Evolutionary conservation across 192 early-diverging fungal genomes (phyloP), one percentile per base, ranked within the genome.

Genomic region (Chytriomyces hyalinus): DNA sequence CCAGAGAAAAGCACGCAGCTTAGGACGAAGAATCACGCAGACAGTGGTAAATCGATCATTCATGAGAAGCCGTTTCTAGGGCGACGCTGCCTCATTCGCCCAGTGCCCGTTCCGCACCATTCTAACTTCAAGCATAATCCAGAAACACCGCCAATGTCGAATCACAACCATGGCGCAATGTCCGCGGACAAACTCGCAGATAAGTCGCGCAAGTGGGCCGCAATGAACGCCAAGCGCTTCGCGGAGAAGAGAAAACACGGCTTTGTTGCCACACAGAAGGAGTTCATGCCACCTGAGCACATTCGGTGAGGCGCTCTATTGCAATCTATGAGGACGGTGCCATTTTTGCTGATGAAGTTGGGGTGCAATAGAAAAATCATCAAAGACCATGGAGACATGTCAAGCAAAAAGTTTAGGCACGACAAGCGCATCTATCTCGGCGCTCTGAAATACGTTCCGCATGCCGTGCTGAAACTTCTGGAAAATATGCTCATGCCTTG

Each of bases 401-500:
- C 96, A 22, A 91, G 91, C 49, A 95, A 95, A 83, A 98, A 97
- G 85, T 99, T 92, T 80, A 84, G 94, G 60, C 94, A 97, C 67
- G 98, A 99, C 87, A 98, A 98, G 81, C 94, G 98, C 69, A 94
- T 98, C 47, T 99, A 98, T 80, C 88, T 99, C 53, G 98, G 98
- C 49, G 98, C 98, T 13, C 88, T 99, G 28, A 99, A 99, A 83
- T 98, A 98, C 82, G 92, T 99, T 15, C 98, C 98, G 2, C 98
- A 99, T 77, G 97, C 98, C 3, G 96, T 99, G 45, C 82, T 99
- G 26, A 99, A 99, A 82, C 88, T 99, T 73, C 80, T 99, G 75
- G 96, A 99, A 80, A 98, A 98, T 78, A 99, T 99, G 95, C 98
- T 96, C n/a, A 98, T 98, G 98, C 97, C 97, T 1, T 99, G 97